Evolutionary conservation across 129 eudicot species (phyloP).

Genomic region (Chrysanthemum seticuspe): DNA sequence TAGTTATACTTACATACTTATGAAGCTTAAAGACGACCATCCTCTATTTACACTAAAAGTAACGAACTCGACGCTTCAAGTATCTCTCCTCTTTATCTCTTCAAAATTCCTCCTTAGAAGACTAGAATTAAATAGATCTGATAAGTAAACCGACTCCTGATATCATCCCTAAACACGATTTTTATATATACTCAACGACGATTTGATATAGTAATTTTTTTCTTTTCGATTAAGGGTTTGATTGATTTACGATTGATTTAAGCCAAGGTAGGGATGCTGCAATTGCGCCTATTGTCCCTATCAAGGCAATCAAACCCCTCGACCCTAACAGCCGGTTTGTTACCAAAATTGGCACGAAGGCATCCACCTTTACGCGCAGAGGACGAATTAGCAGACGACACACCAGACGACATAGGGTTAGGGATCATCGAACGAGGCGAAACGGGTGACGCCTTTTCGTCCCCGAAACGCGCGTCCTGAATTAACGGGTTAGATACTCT

Average conservation of each 20-base stretch:
- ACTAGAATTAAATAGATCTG: constrained; percentile 31
- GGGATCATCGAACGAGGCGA: constrained; percentile 60
- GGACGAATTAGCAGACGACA: constrained; percentile 38
- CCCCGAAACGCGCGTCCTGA: constrained; percentile 82
- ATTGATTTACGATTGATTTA: constrained; percentile 18
- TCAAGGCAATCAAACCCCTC: constrained; percentile 97
- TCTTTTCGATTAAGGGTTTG: constrained; percentile 21
- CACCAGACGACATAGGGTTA: constrained; percentile 40
- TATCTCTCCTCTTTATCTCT: constrained; percentile 32
- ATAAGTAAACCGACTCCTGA: constrained; percentile 15
- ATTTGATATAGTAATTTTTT: background rate
- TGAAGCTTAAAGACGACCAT: constrained; percentile 15
- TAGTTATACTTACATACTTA: constrained; percentile 27
- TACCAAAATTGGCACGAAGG: constrained; percentile 75
- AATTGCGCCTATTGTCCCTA: constrained; percentile 69
- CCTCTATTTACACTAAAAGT: constrained; percentile 26
- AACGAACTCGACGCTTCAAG: constrained; percentile 14
- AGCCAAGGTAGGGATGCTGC: constrained; percentile 96
- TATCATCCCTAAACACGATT: constrained; percentile 16
- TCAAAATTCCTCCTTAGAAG: constrained; percentile 52
- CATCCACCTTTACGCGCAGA: constrained; percentile 73
- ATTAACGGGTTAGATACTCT: constrained; percentile 97
- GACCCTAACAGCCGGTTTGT: constrained; percentile 82
- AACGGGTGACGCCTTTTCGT: constrained; percentile 51
- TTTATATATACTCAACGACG: constrained; percentile 34